phyloP scores from a whole-genome alignment of 257 asterid species.

The Forsythia suspensa region DNA sequence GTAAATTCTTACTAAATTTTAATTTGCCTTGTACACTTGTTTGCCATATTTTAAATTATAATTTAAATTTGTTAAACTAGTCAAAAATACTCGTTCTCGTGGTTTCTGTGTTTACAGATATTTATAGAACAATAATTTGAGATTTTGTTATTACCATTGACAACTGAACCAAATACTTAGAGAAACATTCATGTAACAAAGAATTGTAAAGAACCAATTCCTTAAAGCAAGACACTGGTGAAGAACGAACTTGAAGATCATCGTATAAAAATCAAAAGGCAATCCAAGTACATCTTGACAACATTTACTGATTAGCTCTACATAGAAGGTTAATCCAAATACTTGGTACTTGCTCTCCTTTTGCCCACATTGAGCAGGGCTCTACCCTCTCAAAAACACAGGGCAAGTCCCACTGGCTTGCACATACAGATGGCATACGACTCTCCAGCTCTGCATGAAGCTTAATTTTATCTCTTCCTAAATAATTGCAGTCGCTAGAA shows the following conservation, averaged over 20 bases:
- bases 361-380: neutral
- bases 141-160: no score
- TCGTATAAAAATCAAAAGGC: neutral
- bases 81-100: no score
- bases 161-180: neutral
- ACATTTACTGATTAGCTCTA: neutral
- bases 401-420: neutral
- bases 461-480: no score
- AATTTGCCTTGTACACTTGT: no score
- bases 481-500: no score
- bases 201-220: neutral
- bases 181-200: neutral
- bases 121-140: no score
- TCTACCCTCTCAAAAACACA: neutral
- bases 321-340: neutral
- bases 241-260: neutral
- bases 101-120: no score
- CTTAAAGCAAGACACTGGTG: neutral
- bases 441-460: neutral
- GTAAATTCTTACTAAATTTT: no score
- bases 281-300: neutral
- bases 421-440: neutral
- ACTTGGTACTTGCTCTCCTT: no score
- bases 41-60: no score
- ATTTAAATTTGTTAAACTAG: no score